Conservation (phyloP, 805 yeast species). For the Yamadazyma olivae region DNA sequence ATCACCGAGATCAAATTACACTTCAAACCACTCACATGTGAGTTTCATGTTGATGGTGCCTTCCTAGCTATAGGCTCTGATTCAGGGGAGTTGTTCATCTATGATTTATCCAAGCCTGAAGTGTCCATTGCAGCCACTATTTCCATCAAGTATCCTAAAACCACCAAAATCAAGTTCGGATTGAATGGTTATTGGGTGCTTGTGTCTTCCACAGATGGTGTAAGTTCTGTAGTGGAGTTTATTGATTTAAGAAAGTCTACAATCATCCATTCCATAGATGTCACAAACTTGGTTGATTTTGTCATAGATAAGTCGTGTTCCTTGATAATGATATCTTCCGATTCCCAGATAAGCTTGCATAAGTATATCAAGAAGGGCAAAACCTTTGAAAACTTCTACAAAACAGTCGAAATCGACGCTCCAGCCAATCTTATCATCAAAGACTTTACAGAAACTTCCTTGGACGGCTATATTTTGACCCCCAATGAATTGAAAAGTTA, state of each 20-base stretch:
- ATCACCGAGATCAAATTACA: conserved; percentile 4
- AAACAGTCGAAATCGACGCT: conserved; percentile 1
- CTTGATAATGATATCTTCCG: conserved; percentile 21
- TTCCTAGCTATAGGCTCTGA: conserved; percentile 38
- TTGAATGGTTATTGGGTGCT: conserved; percentile 65
- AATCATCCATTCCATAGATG: conserved; percentile 23
- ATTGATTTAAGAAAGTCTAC: conserved; percentile 48
- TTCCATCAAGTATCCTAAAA: conserved; percentile 16
- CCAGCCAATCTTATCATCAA: neutral
- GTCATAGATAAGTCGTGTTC: conserved; percentile 36
- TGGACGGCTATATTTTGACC: neutral
- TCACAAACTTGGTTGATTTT: conserved; percentile 19
- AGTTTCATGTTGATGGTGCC: conserved; percentile 49
- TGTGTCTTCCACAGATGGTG: conserved; percentile 21
- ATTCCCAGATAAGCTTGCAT: conserved; percentile 23
- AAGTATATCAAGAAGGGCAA: conserved; percentile 40
- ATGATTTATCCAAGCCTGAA: conserved; percentile 36
- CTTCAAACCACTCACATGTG: conserved; percentile 18
- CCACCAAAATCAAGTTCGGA: conserved; percentile 47
- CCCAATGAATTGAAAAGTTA: neutral
- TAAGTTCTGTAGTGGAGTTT: conserved; percentile 27
- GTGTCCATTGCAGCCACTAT: conserved; percentile 34
- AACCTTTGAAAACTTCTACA: conserved; percentile 13
- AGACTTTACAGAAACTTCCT: neutral
- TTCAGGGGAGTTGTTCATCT: conserved; percentile 32